Evolutionary conservation across 208 protist genomes (phyloP).

Genomic region (Leishmania braziliensis): DNA sequence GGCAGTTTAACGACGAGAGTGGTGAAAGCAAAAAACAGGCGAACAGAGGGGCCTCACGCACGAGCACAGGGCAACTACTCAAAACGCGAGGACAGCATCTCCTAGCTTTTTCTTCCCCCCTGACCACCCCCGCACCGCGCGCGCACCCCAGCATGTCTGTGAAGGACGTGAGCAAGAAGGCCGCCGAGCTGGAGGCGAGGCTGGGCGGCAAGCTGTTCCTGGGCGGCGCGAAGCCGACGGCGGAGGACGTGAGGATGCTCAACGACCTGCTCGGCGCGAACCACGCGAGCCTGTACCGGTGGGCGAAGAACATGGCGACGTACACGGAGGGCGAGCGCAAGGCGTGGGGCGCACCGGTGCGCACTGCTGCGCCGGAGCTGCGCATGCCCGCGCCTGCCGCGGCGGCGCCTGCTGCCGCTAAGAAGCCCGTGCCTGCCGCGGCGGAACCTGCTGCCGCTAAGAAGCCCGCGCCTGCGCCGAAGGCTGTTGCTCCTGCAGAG

Average conservation of each 20-base stretch:
- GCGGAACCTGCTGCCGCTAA: not conserved
- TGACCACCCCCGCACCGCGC: conserved; percentile 4
- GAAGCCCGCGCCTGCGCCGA: conserved; percentile 14
- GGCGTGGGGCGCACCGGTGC: conserved; percentile 58
- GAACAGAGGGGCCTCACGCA: no score
- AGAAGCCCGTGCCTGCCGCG: conserved; percentile 27
- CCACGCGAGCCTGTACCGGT: conserved; percentile 62
- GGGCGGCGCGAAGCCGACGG: conserved; percentile 62
- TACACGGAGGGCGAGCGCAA: conserved; percentile 60
- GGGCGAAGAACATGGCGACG: conserved; percentile 78
- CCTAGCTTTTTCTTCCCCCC: conserved; percentile 14
- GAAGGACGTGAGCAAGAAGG: conserved; percentile 64
- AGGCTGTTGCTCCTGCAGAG: conserved; percentile 37
- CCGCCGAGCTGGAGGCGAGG: conserved; percentile 54
- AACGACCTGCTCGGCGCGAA: conserved; percentile 66
- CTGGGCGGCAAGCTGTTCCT: conserved; percentile 67
- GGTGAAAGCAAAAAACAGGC: no score
- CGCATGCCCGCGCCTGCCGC: conserved; percentile 29
- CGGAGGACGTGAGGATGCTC: conserved; percentile 72
- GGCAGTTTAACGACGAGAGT: not conserved
- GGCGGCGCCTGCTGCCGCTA: conserved; percentile 17
- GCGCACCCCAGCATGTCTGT: conserved; percentile 36
- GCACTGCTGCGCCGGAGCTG: conserved; percentile 44
- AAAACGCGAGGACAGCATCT: no score
- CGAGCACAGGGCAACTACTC: no score